Conservation (phyloP, 2,329 filamentous ascomycete species). For the Monosporascus cannonballus region DNA sequence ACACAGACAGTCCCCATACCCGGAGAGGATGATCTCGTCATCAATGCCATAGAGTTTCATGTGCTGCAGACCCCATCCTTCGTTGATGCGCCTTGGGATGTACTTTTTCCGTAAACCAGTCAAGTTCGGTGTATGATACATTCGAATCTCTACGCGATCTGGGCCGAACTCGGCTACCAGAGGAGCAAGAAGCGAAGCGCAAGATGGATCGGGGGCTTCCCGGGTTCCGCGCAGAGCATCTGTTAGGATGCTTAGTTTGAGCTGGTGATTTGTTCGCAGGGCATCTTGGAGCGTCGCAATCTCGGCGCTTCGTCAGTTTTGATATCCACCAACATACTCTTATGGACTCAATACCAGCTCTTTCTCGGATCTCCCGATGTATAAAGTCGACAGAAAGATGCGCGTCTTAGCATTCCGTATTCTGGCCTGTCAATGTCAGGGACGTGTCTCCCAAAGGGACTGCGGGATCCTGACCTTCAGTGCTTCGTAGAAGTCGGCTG, state of each 20-base stretch:
- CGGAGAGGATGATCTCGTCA: constrained; percentile 91
- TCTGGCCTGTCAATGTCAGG: constrained; percentile 51
- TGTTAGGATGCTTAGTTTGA: constrained; percentile 83
- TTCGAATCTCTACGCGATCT: constrained; percentile 81
- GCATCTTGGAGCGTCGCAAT: constrained; percentile 73
- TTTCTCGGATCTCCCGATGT: constrained; percentile 88
- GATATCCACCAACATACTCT: not conserved
- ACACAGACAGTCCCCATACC: constrained; percentile 42
- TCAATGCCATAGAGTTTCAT: constrained; percentile 98
- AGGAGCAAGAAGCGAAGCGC: constrained; percentile 79
- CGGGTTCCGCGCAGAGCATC: constrained; percentile 88
- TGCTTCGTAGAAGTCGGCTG: constrained; percentile 84
- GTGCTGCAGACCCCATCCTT: constrained; percentile 96
- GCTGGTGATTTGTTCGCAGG: constrained; percentile 64
- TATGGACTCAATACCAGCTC: constrained; percentile 58
- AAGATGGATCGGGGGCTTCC: constrained; percentile 79
- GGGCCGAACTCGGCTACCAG: constrained; percentile 79
- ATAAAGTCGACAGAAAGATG: constrained; percentile 92
- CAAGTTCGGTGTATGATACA: constrained; percentile 97
- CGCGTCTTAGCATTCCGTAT: constrained; percentile 72
- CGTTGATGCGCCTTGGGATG: constrained; percentile 86
- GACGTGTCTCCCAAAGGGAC: constrained; percentile 3
- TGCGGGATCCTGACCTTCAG: constrained; percentile 59
- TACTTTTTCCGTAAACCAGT: constrained; percentile 78
- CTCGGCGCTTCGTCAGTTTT: constrained; percentile 29